Evolutionary conservation across 345 rosid species (phyloP), one percentile per base, ranked within the genome.

Genomic region (Eucalyptus pauciflora): DNA sequence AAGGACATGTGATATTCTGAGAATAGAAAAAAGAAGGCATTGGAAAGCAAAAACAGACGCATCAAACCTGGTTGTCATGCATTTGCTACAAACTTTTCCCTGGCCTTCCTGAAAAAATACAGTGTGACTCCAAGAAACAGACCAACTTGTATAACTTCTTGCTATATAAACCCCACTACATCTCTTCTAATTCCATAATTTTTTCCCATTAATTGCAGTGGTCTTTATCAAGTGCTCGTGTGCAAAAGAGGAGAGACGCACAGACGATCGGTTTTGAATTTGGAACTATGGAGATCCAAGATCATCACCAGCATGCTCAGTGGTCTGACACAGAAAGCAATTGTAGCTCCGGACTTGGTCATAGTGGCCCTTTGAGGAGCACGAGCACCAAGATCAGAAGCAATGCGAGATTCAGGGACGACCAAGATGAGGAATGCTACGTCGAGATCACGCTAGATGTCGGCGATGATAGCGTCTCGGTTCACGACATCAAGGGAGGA

Each of bases 371-470:
- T 20, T 20, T 92, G 86, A 94, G 93, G 86, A 88, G 86, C 86
- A 90, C 5, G 64, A 91, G 92, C 92, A 89, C 91, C 90, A 94
- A 91, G 62, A 90, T 58, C 69, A 93, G 95, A 52, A 86, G 88
- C 80, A 41, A 76, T 41, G 92, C 95, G 8, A 94, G 95, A 67
- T 91, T 92, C 90, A 92, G 91, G 50, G 93, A 90, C 52, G 90
- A 87, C 13, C 41, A 92, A 2, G 94, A 89, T 50, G 89, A 91
- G 8, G 88, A 92, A 3, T 87, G 86, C 11, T 95, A 92, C 83
- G 95, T 94, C 20, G 97, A 95, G 80, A 95, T 95, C 89, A 96
- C 96, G 7, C 91, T 96, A 37, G 94, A 94, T 37, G 88, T 94
- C 7, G 86, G 91, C 1, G 95, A 93, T 27, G 96, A 96, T 48